Conservation (phyloP, 2,329 filamentous ascomycete species). For the Fusarium udum region DNA sequence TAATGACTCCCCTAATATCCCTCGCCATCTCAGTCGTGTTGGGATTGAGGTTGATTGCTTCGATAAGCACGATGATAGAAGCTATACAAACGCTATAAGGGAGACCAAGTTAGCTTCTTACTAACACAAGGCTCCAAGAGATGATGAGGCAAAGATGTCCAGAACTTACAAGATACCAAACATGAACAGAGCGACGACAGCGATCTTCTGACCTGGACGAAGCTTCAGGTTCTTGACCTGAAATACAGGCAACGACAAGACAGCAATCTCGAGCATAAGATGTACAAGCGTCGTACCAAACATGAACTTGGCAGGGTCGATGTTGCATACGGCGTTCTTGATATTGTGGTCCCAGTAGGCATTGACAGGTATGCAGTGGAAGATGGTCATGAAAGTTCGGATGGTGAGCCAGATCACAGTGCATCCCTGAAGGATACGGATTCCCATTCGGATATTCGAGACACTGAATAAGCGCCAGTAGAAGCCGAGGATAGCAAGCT, state of each 20-base stretch:
- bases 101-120: not conserved
- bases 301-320: constrained; percentile 30
- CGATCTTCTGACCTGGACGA: constrained; percentile 22
- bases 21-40: constrained; percentile 25
- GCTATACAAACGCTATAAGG: constrained; percentile 15
- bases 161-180: constrained; percentile 34
- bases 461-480: constrained; percentile 31
- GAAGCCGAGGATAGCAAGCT: constrained; percentile 27
- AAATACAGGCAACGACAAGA: constrained; percentile 25
- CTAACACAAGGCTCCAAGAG: no score
- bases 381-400: constrained; percentile 33
- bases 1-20: constrained; percentile 26
- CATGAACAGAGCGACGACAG: constrained; percentile 30
- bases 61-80: constrained; percentile 21
- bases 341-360: constrained; percentile 31
- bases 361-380: constrained; percentile 23
- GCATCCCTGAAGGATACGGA: constrained; percentile 22
- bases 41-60: constrained; percentile 19
- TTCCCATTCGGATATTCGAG: constrained; percentile 22
- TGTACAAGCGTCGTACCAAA: constrained; percentile 31
- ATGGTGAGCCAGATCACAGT: constrained; percentile 32
- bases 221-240: constrained; percentile 29
- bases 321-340: constrained; percentile 22
- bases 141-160: no score
- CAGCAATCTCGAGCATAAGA: constrained; percentile 25